A percentile compares a stretch with the other conserved stretches of the same genome.
Conservation (phyloP, 208 protist genomes). For the Trypanosoma caninum region DNA sequence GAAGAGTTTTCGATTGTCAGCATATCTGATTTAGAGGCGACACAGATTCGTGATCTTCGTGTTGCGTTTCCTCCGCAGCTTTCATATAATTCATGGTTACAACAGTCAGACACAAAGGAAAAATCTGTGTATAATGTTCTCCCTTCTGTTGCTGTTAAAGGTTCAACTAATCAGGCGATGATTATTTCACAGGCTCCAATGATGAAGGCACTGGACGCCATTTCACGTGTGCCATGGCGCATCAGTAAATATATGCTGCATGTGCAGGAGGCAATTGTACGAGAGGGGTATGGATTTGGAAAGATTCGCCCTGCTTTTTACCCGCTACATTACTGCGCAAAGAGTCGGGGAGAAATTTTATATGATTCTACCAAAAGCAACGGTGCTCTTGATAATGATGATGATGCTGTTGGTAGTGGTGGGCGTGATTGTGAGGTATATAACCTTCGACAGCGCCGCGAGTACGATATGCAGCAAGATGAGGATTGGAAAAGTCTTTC, state of each 20-base stretch:
- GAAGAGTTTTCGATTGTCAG: constrained; percentile 66
- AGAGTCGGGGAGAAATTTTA: constrained; percentile 60
- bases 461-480: constrained; percentile 65
- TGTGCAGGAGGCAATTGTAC: constrained; percentile 90
- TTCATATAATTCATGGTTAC: constrained; percentile 87
- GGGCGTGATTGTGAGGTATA: constrained; percentile 40
- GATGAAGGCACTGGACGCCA: constrained; percentile 89
- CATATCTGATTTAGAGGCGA: constrained; percentile 61
- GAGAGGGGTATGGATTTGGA: constrained; percentile 89
- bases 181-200: constrained; percentile 90
- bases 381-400: not conserved
- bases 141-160: constrained; percentile 86
- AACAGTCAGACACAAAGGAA: constrained; percentile 84
- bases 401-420: constrained; percentile 25
- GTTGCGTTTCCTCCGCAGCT: constrained; percentile 88
- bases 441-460: constrained; percentile 58
- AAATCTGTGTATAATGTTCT: constrained; percentile 91
- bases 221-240: constrained; percentile 89
- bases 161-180: constrained; percentile 87
- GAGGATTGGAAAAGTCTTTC: constrained; percentile 80
- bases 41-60: constrained; percentile 67
- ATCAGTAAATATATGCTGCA: constrained; percentile 93
- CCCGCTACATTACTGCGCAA: constrained; percentile 74
- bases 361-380: constrained; percentile 3
- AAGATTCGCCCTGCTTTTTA: constrained; percentile 90